These are phyloP conservation scores for Aegilops longissima DNA, from an alignment of 176 grass and related monocot genomes.

Conservation along the genomic window DNA sequence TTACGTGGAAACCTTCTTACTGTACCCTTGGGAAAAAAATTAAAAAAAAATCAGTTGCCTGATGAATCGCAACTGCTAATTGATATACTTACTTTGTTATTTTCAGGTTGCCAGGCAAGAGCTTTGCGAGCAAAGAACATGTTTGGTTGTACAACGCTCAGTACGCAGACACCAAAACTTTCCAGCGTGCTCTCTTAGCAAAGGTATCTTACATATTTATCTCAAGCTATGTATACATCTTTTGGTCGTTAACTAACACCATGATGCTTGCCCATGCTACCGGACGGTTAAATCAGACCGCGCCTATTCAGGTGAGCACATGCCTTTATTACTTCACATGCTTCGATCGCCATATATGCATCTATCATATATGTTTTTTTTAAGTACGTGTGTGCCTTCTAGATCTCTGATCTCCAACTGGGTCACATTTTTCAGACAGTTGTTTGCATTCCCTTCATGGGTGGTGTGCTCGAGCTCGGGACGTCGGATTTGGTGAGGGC, in stretches of 20 bases:
- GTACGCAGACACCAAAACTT: constrained; percentile 47
- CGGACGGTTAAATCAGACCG: constrained; percentile 32
- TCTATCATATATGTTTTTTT: too few relatives aligned
- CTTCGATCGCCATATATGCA: not conserved
- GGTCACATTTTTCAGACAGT: constrained; percentile 49
- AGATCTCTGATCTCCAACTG: not conserved
- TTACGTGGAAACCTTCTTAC: too few relatives aligned
- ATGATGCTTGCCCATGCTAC: not conserved
- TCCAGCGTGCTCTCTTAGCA: constrained; percentile 63
- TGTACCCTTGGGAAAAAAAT: too few relatives aligned
- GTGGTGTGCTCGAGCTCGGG: constrained; percentile 73
- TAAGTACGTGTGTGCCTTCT: not conserved
- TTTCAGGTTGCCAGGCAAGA: constrained; percentile 64
- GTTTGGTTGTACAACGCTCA: constrained; percentile 74
- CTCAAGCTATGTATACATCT: too few relatives aligned
- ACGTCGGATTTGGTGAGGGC: constrained; percentile 54
- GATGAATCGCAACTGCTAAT: too few relatives aligned
- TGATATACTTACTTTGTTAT: too few relatives aligned
- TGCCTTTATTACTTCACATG: not conserved
- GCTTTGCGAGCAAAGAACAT: constrained; percentile 46
- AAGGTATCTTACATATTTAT: constrained; percentile 40
- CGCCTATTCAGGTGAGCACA: constrained; percentile 54
- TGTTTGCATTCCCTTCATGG: constrained; percentile 62
- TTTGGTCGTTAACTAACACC: too few relatives aligned
- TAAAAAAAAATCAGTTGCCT: too few relatives aligned